These are phyloP conservation scores for Collariella sp. DNA, from an alignment of 495 filamentous ascomycete genomes.

Conservation along the genomic window DNA sequence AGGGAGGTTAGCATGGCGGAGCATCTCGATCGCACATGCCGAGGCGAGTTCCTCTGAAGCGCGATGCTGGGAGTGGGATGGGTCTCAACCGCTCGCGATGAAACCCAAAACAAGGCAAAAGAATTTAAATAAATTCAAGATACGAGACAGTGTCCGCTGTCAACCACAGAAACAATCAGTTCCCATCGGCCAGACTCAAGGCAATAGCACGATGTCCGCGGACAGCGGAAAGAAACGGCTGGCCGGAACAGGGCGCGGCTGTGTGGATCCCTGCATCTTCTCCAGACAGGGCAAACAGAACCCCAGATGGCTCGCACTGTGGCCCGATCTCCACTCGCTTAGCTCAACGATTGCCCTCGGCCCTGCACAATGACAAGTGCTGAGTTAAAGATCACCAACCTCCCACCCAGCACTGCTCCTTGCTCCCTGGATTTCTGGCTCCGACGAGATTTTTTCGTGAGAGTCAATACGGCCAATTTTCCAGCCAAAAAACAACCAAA, in stretches of 20 bases:
- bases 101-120: too few relatives aligned
- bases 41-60: not conserved
- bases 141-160: not conserved
- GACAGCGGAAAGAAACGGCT: slow-evolving; percentile 3
- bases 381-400: slow-evolving; percentile 23
- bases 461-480: not conserved
- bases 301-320: slow-evolving; percentile 2
- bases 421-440: not conserved
- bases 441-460: not conserved
- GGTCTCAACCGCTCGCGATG: too few relatives aligned
- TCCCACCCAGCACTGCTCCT: slow-evolving; percentile 5
- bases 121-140: too few relatives aligned
- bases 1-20: not conserved
- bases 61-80: too few relatives aligned
- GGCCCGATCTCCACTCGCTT: not conserved
- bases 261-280: not conserved
- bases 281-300: not conserved
- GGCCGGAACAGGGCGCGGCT: not conserved
- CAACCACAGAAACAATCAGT: not conserved
- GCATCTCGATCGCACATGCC: too few relatives aligned
- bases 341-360: not conserved
- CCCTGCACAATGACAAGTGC: slow-evolving; percentile 14
- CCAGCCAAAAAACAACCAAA: not conserved
- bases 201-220: not conserved
- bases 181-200: not conserved